Conservation (phyloP, 768 basidiomycete species). For the Russula foetens region DNA sequence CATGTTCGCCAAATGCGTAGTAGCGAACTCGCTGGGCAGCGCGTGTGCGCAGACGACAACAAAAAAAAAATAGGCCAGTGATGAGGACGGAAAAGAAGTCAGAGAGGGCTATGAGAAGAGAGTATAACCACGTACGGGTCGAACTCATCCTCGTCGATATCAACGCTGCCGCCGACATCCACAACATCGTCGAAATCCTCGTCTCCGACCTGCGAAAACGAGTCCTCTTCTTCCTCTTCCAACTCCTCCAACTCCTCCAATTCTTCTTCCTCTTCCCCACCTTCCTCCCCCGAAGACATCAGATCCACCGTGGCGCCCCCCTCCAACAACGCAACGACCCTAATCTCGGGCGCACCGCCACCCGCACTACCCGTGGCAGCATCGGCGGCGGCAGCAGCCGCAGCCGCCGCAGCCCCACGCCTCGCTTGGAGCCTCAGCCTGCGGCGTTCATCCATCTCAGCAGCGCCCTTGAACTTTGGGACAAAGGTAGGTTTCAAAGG, state of each 20-base stretch:
- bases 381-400: not conserved
- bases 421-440: constrained; percentile 59
- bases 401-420: constrained; percentile 27
- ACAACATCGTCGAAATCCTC: constrained; percentile 43
- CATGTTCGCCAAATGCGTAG: constrained; percentile 40
- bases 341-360: constrained; percentile 26
- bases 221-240: constrained; percentile 39
- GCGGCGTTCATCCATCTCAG: constrained; percentile 78
- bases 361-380: constrained; percentile 17
- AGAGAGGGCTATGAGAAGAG: no score
- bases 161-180: constrained; percentile 42
- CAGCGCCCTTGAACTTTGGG: constrained; percentile 74
- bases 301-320: constrained; percentile 39
- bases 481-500: constrained; percentile 46
- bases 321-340: constrained; percentile 24
- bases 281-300: constrained; percentile 43
- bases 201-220: constrained; percentile 35
- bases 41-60: no score
- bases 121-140: constrained; percentile 53
- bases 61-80: not conserved
- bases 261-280: constrained; percentile 39
- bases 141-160: constrained; percentile 61
- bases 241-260: no score
- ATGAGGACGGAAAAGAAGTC: not conserved
- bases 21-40: constrained; percentile 60